These are phyloP conservation scores for Penicillium fimorum DNA, from an alignment of 495 filamentous ascomycete species.

Conservation along the genomic window DNA sequence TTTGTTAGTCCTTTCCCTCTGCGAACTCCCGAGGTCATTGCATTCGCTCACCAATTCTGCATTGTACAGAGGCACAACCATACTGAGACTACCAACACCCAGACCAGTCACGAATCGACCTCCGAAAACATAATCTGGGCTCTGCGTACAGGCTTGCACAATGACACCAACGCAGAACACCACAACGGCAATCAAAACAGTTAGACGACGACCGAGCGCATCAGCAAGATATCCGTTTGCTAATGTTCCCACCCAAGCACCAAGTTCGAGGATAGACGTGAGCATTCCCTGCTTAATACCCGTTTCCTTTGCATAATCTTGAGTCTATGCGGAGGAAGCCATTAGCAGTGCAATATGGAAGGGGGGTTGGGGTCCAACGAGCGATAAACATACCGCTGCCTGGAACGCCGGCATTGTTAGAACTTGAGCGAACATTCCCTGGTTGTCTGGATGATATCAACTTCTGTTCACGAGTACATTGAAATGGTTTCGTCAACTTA, in stretches of 20 bases:
- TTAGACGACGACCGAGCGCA: conserved; percentile 67
- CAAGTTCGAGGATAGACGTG: conserved; percentile 77
- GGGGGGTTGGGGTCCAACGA: no score
- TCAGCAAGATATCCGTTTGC: conserved; percentile 75
- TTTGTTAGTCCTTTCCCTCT: conserved; percentile 56
- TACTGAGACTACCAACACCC: conserved; percentile 36
- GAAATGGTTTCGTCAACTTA: conserved; percentile 13
- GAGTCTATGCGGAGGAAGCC: conserved; percentile 14
- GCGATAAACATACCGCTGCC: conserved; percentile 19
- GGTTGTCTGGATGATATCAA: conserved; percentile 28
- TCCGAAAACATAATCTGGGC: conserved; percentile 61
- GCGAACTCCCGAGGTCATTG: neutral
- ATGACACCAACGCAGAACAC: conserved; percentile 77
- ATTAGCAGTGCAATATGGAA: neutral
- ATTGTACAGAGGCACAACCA: conserved; percentile 61
- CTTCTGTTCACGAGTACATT: neutral
- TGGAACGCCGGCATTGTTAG: conserved; percentile 35
- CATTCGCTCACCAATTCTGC: conserved; percentile 54
- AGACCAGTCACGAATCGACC: conserved; percentile 74
- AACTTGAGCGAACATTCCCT: conserved; percentile 43
- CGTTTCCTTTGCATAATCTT: conserved; percentile 39
- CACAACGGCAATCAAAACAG: conserved; percentile 62
- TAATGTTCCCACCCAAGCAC: conserved; percentile 77
- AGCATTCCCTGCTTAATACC: conserved; percentile 61
- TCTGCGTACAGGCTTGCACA: conserved; percentile 62